Percentiles rank a stretch among this genome's conserved stretches.
Conservation (phyloP, 257 asterid species). For the Nicotiana tabacum region DNA sequence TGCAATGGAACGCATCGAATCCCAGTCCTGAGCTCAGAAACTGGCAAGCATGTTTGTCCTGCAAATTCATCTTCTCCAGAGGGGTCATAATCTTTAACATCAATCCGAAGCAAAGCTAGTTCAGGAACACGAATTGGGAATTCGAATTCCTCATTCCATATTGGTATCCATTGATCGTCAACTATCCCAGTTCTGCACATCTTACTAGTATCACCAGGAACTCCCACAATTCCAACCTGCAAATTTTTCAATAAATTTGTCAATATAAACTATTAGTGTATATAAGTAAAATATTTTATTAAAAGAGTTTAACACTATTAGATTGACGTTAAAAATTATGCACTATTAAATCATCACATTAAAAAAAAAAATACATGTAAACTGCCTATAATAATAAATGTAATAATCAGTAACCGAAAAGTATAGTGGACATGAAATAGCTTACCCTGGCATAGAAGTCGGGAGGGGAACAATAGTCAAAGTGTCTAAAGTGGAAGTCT, state of each 20-base stretch:
- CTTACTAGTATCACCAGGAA: not conserved
- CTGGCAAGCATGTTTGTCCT: conserved; percentile 20
- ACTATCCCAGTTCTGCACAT: not conserved
- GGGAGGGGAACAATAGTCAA: conserved; percentile 20
- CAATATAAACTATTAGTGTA: not conserved
- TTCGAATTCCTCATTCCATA: conserved; percentile 12
- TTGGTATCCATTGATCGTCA: conserved; percentile 15
- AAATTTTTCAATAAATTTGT: not conserved
- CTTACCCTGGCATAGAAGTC: conserved; percentile 15
- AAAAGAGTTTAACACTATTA: no score
- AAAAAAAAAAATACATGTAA: not conserved
- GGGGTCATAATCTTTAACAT: conserved; percentile 15
- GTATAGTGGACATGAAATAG: not conserved
- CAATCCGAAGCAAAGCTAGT: conserved; percentile 19
- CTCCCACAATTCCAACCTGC: conserved; percentile 10
- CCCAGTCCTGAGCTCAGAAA: conserved; percentile 17
- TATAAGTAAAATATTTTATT: not conserved
- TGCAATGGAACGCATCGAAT: conserved; percentile 17
- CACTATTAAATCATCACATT: no score
- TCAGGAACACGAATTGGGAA: conserved; percentile 18
- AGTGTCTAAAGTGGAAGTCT: conserved; percentile 21
- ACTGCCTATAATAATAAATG: no score
- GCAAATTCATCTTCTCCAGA: conserved; percentile 17
- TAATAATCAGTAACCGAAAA: not conserved
- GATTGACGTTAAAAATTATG: no score